Evolutionary conservation across 2,329 filamentous ascomycete genomes (phyloP).

Genomic region (Colletotrichum sp.): DNA sequence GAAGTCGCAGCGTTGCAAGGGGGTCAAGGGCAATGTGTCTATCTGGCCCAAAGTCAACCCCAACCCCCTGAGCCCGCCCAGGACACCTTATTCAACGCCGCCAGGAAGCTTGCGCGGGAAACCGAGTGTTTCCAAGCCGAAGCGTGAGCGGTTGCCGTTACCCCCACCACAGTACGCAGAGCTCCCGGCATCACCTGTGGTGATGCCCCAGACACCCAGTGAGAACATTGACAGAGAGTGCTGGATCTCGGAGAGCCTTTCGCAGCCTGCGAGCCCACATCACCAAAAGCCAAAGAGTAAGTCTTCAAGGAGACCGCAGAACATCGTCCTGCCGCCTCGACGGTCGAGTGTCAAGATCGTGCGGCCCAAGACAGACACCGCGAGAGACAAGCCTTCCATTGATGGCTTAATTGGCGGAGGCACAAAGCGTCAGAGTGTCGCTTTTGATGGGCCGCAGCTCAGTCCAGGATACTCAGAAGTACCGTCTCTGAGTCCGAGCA

Average conservation of each 20-base stretch:
- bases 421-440: background rate
- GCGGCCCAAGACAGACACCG: background rate
- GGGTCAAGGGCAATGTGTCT: constrained; percentile 8
- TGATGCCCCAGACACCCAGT: background rate
- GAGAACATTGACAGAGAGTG: background rate
- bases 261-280: background rate
- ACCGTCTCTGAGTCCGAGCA: constrained; percentile 35
- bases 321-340: background rate
- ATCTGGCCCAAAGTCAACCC: constrained; percentile 21
- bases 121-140: background rate
- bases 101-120: constrained; percentile 7
- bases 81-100: constrained; percentile 17
- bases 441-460: constrained; percentile 5
- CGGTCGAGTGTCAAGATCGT: background rate
- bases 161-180: constrained; percentile 13
- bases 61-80: constrained; percentile 14
- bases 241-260: background rate
- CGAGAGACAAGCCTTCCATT: background rate
- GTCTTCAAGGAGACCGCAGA: background rate
- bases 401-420: constrained; percentile 9
- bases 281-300: background rate
- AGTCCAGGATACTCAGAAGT: constrained; percentile 18
- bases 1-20: background rate
- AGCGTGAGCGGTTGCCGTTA: background rate
- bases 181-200: constrained; percentile 5